A percentile compares a stretch with the other conserved stretches of the same genome.
phyloP scores from a whole-genome alignment of 495 filamentous ascomycete genomes.

The Neurospora tetraspora region DNA sequence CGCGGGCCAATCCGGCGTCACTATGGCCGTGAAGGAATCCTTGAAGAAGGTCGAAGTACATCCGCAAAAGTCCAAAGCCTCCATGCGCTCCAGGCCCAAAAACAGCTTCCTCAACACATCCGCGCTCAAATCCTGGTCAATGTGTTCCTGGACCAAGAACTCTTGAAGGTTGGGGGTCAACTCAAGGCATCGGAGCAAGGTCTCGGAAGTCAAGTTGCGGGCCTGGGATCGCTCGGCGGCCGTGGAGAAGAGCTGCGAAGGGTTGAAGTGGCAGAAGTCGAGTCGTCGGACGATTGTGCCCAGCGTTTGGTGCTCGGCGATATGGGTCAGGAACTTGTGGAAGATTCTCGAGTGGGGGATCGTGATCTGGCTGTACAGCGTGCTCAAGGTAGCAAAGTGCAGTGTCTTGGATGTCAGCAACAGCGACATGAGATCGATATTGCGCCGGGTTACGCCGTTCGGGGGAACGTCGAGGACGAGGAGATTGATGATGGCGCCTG shows the following conservation, averaged over 20 bases:
- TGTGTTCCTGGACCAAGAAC: slow-evolving; percentile 72
- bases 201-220: slow-evolving; percentile 70
- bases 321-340: slow-evolving; percentile 71
- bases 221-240: slow-evolving; percentile 71
- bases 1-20: slow-evolving; percentile 33
- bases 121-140: slow-evolving; percentile 66
- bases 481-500: slow-evolving; percentile 68
- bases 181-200: slow-evolving; percentile 64
- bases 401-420: slow-evolving; percentile 66
- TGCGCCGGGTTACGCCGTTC: slow-evolving; percentile 67
- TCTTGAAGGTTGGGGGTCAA: slow-evolving; percentile 70
- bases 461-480: slow-evolving; percentile 68
- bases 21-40: slow-evolving; percentile 36
- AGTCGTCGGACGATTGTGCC: slow-evolving; percentile 72
- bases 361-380: slow-evolving; percentile 74
- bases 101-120: slow-evolving; percentile 66
- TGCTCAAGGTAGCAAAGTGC: slow-evolving; percentile 64
- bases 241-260: slow-evolving; percentile 68
- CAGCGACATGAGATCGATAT: slow-evolving; percentile 72
- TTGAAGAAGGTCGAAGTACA: slow-evolving; percentile 64
- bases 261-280: slow-evolving; percentile 86
- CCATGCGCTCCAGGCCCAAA: slow-evolving; percentile 57
- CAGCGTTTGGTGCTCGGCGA: slow-evolving; percentile 56
- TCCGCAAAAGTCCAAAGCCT: slow-evolving; percentile 71
- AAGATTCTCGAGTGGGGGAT: slow-evolving; percentile 83